Percentiles rank a stretch among this genome's conserved stretches.
Evolutionary conservation across 305 asterid genomes (phyloP).

Genomic region (Fraxinus greggii): DNA sequence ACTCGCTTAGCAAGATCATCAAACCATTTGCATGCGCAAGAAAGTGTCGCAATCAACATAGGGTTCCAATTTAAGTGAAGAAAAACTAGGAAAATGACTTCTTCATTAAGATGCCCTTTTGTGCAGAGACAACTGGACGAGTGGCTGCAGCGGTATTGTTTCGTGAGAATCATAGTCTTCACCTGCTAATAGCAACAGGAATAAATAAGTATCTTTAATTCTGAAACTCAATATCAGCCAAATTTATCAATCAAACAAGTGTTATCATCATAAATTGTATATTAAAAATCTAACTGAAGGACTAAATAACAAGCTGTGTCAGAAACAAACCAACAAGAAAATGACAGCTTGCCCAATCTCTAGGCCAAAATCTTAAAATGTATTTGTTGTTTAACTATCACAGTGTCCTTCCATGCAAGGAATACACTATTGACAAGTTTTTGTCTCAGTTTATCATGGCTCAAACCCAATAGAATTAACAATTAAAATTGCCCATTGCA

Average conservation of each 20-base stretch:
- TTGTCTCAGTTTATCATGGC: neutral
- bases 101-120: conserved; percentile 85
- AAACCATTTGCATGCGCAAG: conserved; percentile 92
- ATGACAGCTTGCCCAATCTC: neutral
- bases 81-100: conserved; percentile 75
- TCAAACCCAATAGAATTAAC: neutral
- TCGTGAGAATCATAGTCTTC: conserved; percentile 53
- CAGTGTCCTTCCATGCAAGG: neutral
- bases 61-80: conserved; percentile 90
- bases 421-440: neutral
- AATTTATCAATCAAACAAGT: neutral
- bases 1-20: conserved; percentile 94
- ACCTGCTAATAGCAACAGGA: conserved; percentile 33
- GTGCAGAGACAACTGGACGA: conserved; percentile 80
- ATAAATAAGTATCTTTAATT: neutral
- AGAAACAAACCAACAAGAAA: neutral
- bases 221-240: neutral
- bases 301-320: neutral
- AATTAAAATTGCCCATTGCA: neutral
- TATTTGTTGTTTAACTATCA: neutral
- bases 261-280: neutral
- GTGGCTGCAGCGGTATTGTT: conserved; percentile 90
- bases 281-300: conserved; percentile 1
- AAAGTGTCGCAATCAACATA: conserved; percentile 63
- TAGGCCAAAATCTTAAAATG: neutral